Percentiles rank a stretch among this genome's conserved stretches.
These are phyloP conservation scores for Pseudonitzschia delicatissima DNA, from an alignment of 108 stramenopile genomes.

Conservation along the genomic window DNA sequence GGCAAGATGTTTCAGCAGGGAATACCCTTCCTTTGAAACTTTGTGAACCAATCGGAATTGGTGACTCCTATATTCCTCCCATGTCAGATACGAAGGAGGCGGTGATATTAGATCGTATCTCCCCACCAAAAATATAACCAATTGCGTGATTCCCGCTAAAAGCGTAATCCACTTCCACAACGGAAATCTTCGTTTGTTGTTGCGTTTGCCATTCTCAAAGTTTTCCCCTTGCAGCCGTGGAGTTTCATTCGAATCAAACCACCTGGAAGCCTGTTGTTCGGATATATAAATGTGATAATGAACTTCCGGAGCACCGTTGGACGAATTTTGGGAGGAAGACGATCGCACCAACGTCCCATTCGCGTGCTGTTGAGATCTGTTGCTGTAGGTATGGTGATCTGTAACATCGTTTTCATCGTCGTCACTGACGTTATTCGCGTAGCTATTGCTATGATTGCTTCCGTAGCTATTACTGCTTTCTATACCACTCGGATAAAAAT, in stretches of 20 bases:
- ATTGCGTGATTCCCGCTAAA: neutral
- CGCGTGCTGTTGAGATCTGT: too few relatives aligned
- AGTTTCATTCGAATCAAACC: neutral
- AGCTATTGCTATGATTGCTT: neutral
- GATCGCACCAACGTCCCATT: too few relatives aligned
- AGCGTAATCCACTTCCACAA: slow-evolving; percentile 6
- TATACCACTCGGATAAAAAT: neutral
- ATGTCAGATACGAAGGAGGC: neutral
- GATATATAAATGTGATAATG: slow-evolving; percentile 13
- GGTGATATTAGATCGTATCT: neutral
- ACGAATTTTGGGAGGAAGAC: neutral
- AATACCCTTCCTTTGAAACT: neutral
- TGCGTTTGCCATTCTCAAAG: neutral
- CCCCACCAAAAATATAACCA: neutral
- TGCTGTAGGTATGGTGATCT: too few relatives aligned
- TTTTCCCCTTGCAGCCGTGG: neutral
- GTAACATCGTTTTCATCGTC: neutral
- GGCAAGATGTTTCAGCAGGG: neutral
- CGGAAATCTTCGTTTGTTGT: neutral
- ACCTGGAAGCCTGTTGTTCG: neutral
- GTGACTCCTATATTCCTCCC: neutral
- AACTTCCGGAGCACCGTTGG: neutral
- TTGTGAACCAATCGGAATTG: neutral
- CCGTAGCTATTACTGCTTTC: too few relatives aligned
- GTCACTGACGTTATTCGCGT: neutral